Conservation (phyloP, 1,284 basidiomycete species). For the Malassezia dermatis region DNA sequence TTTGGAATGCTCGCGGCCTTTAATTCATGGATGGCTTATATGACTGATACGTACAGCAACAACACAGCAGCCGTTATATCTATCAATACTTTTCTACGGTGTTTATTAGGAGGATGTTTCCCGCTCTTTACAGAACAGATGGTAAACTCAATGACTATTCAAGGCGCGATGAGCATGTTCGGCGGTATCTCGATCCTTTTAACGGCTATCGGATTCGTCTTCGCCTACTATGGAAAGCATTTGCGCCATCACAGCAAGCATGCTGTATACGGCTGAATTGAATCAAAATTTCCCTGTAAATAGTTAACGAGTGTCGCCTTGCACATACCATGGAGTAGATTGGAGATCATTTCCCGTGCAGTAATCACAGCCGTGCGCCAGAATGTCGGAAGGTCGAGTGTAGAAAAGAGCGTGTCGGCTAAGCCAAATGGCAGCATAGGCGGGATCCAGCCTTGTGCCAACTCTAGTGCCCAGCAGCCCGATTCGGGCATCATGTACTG, state of each 20-base stretch:
- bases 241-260: constrained; percentile 14
- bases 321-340: constrained; percentile 24
- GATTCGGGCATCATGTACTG: constrained; percentile 96
- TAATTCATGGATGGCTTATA: constrained; percentile 20
- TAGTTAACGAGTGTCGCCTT: background rate
- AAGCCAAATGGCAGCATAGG: constrained; percentile 69
- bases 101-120: constrained; percentile 17
- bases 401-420: constrained; percentile 73
- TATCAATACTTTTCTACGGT: constrained; percentile 16
- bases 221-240: constrained; percentile 11
- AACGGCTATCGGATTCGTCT: constrained; percentile 5
- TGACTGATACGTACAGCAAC: constrained; percentile 17
- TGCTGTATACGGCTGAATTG: constrained; percentile 4
- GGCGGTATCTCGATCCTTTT: constrained; percentile 18
- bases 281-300: constrained; percentile 5
- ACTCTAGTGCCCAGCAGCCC: constrained; percentile 80
- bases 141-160: constrained; percentile 19
- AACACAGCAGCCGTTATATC: constrained; percentile 18
- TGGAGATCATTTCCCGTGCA: constrained; percentile 49
- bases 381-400: constrained; percentile 73
- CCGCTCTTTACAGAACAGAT: constrained; percentile 21
- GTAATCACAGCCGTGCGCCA: constrained; percentile 71
- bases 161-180: constrained; percentile 21
- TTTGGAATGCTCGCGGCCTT: constrained; percentile 21
- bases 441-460: constrained; percentile 58